phyloP scores from a whole-genome alignment of 2,329 filamentous ascomycete genomes.

The Fusarium xyrophilum region DNA sequence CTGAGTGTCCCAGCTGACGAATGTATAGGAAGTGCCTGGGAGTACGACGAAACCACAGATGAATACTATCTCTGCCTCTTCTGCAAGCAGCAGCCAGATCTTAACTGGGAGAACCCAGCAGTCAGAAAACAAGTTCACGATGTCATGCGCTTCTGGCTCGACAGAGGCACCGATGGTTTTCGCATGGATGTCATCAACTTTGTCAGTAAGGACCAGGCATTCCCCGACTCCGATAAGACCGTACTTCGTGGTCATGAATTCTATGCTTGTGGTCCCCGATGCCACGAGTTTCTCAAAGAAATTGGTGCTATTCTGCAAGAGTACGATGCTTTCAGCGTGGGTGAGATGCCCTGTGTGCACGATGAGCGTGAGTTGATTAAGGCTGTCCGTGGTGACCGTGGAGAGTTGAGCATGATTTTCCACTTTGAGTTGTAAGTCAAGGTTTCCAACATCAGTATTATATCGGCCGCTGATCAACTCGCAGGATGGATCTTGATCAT shows the following conservation, averaged over 20 bases:
- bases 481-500: conserved; percentile 58
- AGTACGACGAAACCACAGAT: conserved; percentile 56
- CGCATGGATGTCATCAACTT: conserved; percentile 73
- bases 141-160: conserved; percentile 76
- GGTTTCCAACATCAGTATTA: not conserved
- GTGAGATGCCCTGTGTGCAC: conserved; percentile 58
- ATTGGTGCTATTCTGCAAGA: conserved; percentile 53
- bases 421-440: conserved; percentile 67
- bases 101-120: conserved; percentile 77
- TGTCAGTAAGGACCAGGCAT: conserved; percentile 65
- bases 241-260: conserved; percentile 49
- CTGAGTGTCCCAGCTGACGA: not conserved
- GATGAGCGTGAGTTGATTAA: conserved; percentile 53
- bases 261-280: conserved; percentile 61
- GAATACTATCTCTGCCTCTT: conserved; percentile 73
- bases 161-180: conserved; percentile 71
- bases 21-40: conserved; percentile 53
- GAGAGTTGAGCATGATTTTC: conserved; percentile 75
- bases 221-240: conserved; percentile 56
- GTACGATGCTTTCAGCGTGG: conserved; percentile 60
- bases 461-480: not conserved
- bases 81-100: conserved; percentile 73
- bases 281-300: conserved; percentile 56
- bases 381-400: conserved; percentile 60
- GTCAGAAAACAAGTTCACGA: conserved; percentile 71